Base-by-base conservation (phyloP, 257 asterid genomes). In the Jacaranda copaia region DNA sequence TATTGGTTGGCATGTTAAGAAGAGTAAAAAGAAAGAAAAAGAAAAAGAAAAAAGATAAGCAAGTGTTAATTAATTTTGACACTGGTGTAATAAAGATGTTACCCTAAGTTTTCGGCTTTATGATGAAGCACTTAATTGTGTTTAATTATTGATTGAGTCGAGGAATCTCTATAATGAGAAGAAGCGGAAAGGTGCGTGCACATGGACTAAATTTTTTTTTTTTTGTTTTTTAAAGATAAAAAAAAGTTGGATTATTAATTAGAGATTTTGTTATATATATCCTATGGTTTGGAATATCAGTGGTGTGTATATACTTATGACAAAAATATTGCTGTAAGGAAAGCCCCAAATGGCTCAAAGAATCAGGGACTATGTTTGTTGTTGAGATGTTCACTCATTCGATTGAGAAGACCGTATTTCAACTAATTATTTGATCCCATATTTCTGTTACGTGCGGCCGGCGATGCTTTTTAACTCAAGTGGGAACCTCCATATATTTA, bases 41-140 rank as follows among this genome's bases (percentile, higher is more conserved):
- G 7, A 0, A 35, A 35, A 32, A 62, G 14, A 72, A 78, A 19
- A 71, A 32, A 72, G 53, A 18, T 48, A 64, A 72, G 60, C 58
- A 65, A 39, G 67, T 73, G 15, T 68, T 67, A 80, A 68, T 68
- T 80, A n/a, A n/a, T n/a, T n/a, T n/a, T n/a, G n/a, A n/a, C n/a
- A 68, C 76, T 53, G n/a, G 39, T 38, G 80, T 75, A 69, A 80
- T 80, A 80, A 80, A 75, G 59, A 69, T 80, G 80, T 74, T 80
- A 80, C 77, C 84, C 84, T 68, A 62, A 15, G 80, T 68, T 80
- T 80, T 80, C 61, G 84, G 84, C 84, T 80, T 80, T 80, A 9
- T 8, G 20, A 72, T 64, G 51, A 67, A 48, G 16, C 59, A 64
- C 65, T 19, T 61, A 68, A 48, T 51, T 71, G 15, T 20, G 1